phyloP scores from a whole-genome alignment of 805 yeast genomes.

The Maudiozyma turicensis region DNA sequence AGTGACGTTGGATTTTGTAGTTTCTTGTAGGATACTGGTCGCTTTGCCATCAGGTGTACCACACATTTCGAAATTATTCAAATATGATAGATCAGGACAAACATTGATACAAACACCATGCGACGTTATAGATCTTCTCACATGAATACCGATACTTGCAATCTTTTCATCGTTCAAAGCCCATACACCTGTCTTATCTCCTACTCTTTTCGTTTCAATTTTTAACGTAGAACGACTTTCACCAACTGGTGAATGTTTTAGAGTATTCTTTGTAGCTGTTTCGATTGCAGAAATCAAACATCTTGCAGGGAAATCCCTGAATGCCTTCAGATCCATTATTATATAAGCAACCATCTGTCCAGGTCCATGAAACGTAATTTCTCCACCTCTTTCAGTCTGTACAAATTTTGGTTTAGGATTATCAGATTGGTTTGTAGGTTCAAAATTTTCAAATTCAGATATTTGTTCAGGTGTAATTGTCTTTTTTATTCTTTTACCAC shows the following conservation, averaged over 20 bases:
- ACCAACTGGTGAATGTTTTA: conserved; percentile 20
- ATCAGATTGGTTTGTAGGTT: conserved; percentile 11
- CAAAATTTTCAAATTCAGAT: conserved; percentile 16
- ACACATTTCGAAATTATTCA: conserved; percentile 73
- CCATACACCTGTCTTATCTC: conserved; percentile 88
- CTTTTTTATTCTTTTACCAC: conserved; percentile 73
- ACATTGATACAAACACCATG: conserved; percentile 87
- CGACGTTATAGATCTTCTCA: conserved; percentile 73
- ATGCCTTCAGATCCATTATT: conserved; percentile 57
- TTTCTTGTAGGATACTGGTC: conserved; percentile 37
- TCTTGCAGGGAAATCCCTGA: conserved; percentile 45
- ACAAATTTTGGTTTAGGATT: conserved; percentile 48
- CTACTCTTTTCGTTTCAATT: conserved; percentile 26
- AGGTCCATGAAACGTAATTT: conserved; percentile 92
- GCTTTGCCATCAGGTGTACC: conserved; percentile 62
- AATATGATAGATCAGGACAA: conserved; percentile 56
- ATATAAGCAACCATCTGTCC: conserved; percentile 89
- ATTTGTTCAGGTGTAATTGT: conserved; percentile 32
- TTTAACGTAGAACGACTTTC: background rate
- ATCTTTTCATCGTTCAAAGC: conserved; percentile 44
- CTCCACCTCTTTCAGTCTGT: conserved; percentile 90
- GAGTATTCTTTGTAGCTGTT: conserved; percentile 41
- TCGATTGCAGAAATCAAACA: conserved; percentile 62
- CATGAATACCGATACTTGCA: conserved; percentile 83
- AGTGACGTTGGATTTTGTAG: conserved; percentile 14